A percentile compares a stretch with the other conserved stretches of the same genome.
Conservation (phyloP, 164 flowering plant genomes). For the Berberis vulgaris region DNA sequence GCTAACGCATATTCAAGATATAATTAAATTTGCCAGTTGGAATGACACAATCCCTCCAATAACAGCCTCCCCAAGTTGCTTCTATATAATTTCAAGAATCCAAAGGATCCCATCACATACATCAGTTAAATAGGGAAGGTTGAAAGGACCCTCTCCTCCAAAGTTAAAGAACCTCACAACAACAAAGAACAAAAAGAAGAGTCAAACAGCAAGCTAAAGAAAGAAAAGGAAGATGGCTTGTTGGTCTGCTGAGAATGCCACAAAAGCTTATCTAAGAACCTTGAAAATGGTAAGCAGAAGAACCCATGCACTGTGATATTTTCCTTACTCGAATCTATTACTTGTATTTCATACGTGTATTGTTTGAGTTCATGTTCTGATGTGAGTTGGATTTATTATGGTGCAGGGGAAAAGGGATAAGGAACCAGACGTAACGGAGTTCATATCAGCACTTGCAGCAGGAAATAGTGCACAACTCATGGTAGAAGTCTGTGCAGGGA, state of each 20-base stretch:
- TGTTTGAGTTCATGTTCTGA: not conserved
- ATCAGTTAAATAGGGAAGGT: constrained; percentile 4
- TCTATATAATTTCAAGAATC: constrained; percentile 1
- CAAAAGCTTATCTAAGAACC: constrained; percentile 70
- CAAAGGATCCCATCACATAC: not conserved
- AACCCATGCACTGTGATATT: not conserved
- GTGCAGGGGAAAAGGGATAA: constrained; percentile 49
- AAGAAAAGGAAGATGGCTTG: constrained; percentile 32
- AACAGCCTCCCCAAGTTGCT: constrained; percentile 14
- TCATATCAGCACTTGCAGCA: constrained; percentile 75
- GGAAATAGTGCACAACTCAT: constrained; percentile 67
- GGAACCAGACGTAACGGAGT: constrained; percentile 66
- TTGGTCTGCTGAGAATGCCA: constrained; percentile 95
- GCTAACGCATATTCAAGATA: not conserved
- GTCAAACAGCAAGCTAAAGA: not conserved
- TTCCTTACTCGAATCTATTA: not conserved
- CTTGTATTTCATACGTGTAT: not conserved
- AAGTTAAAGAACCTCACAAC: not conserved
- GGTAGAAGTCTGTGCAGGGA: constrained; percentile 47
- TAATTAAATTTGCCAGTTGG: constrained; percentile 17
- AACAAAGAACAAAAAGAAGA: not conserved
- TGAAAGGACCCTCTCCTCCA: constrained; percentile 5
- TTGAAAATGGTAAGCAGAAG: constrained; percentile 59
- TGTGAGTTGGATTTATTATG: not conserved
- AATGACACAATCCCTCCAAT: constrained; percentile 10